Conservation (phyloP, 2,329 filamentous ascomycete species). For the Xylariales sp. region DNA sequence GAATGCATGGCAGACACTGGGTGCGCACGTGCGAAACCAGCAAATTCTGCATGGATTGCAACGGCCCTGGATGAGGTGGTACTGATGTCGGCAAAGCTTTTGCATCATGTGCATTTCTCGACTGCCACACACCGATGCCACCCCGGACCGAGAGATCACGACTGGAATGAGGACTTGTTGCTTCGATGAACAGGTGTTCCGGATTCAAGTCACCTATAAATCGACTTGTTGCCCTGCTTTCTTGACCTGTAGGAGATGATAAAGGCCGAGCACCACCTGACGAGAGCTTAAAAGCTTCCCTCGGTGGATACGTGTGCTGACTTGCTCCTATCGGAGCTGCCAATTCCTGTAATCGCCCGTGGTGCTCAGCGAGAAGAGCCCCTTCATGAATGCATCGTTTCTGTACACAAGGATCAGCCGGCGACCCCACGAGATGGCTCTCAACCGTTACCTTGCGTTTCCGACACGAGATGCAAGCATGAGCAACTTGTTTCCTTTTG, state of each 20-base stretch:
- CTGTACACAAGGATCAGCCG: slow-evolving; percentile 1
- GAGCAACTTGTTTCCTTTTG: slow-evolving; percentile 56
- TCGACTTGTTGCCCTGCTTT: slow-evolving; percentile 32
- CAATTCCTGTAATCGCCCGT: background rate
- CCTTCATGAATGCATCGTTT: slow-evolving; percentile 13
- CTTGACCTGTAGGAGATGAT: slow-evolving; percentile 12
- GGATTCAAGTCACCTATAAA: slow-evolving; percentile 58
- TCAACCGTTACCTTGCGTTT: slow-evolving; percentile 45
- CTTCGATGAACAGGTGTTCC: slow-evolving; percentile 55
- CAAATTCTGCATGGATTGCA: slow-evolving; percentile 23
- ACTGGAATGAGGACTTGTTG: slow-evolving; percentile 35
- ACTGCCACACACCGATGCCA: slow-evolving; percentile 53
- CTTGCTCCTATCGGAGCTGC: slow-evolving; percentile 2
- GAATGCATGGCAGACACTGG: slow-evolving; percentile 43
- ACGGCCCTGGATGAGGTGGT: slow-evolving; percentile 12
- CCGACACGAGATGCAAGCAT: slow-evolving; percentile 52
- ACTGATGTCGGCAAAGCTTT: slow-evolving; percentile 1
- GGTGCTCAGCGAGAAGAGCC: background rate
- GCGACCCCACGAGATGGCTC: background rate
- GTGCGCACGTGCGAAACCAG: slow-evolving; percentile 37
- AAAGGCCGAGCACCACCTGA: background rate
- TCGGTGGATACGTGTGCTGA: background rate
- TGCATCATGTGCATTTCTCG: slow-evolving; percentile 17
- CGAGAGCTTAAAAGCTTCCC: background rate
- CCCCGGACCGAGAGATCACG: slow-evolving; percentile 40